A percentile compares a stretch with the other conserved stretches of the same genome.
Evolutionary conservation across 2,329 filamentous ascomycete genomes (phyloP).

Genomic region (Penicillium olsonii): DNA sequence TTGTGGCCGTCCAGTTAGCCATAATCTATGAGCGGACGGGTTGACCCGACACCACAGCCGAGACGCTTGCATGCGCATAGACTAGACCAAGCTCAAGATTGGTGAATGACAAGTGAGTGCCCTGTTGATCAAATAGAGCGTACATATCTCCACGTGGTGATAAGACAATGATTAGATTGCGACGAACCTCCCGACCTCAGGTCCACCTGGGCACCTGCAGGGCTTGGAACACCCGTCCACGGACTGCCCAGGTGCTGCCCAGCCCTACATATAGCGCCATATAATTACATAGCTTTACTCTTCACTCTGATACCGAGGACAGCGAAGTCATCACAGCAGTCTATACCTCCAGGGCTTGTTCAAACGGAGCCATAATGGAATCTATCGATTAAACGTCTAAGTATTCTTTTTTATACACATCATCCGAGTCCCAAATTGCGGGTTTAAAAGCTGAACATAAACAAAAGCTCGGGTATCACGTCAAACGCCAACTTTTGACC

Average conservation of each 20-base stretch:
- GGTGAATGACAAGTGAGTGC: not conserved
- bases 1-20: not conserved
- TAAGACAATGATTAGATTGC: not conserved
- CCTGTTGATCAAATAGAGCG: not conserved
- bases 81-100: slow-evolving; percentile 2
- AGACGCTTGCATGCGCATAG: slow-evolving; percentile 36
- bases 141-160: not conserved
- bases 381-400: not conserved
- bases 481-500: slow-evolving; percentile 1
- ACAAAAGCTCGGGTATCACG: not conserved
- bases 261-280: too few species aligned
- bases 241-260: too few species aligned
- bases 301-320: too few species aligned
- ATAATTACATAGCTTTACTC: too few species aligned
- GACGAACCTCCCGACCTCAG: too few species aligned
- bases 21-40: slow-evolving; percentile 24
- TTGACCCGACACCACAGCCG: slow-evolving; percentile 29
- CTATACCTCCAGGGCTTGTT: too few species aligned
- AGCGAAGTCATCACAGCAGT: too few species aligned
- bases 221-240: too few species aligned
- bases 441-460: not conserved
- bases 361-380: too few species aligned
- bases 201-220: too few species aligned
- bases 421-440: not conserved
- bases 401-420: not conserved